Percentiles rank a stretch among this genome's conserved stretches.
phyloP scores from a whole-genome alignment of 2,329 filamentous ascomycete species.

The Allantophomopsis cytisporea region DNA sequence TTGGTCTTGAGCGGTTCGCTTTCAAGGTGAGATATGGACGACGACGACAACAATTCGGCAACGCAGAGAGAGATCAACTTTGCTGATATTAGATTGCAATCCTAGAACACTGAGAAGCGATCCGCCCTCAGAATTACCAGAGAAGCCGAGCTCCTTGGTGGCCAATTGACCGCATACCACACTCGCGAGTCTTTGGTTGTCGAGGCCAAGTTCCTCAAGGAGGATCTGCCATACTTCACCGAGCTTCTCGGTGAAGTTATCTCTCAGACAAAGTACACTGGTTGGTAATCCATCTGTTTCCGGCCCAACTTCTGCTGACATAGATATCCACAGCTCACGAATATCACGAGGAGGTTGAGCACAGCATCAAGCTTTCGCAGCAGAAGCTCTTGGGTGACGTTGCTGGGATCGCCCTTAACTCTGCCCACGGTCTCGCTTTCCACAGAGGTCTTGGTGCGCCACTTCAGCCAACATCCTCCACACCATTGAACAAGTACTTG shows the following conservation, averaged over 20 bases:
- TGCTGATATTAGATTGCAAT: conserved; percentile 1
- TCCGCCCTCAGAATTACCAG: conserved; percentile 86
- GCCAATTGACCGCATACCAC: conserved; percentile 76
- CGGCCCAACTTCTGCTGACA: too few relatives aligned
- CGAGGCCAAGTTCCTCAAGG: conserved; percentile 86
- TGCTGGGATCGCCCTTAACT: conserved; percentile 63
- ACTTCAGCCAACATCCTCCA: conserved; percentile 57
- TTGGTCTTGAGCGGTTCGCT: conserved; percentile 86
- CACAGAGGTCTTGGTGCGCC: conserved; percentile 81
- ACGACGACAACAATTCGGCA: conserved; percentile 5
- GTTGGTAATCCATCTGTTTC: conserved; percentile 28
- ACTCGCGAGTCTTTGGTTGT: conserved; percentile 87
- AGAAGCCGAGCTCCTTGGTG: conserved; percentile 90
- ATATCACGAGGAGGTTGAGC: conserved; percentile 76
- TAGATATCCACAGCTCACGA: conserved; percentile 53
- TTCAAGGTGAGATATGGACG: conserved; percentile 62
- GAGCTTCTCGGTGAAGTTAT: conserved; percentile 91
- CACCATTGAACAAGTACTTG: conserved; percentile 68
- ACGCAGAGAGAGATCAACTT: too few relatives aligned
- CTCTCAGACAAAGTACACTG: conserved; percentile 73
- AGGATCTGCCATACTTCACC: conserved; percentile 94
- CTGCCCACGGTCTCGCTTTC: conserved; percentile 77
- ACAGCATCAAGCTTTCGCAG: conserved; percentile 66
- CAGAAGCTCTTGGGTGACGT: conserved; percentile 51
- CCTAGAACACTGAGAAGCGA: conserved; percentile 70